Evolutionary conservation across 768 basidiomycete species (phyloP).

Genomic region (Amanita jacksonii): DNA sequence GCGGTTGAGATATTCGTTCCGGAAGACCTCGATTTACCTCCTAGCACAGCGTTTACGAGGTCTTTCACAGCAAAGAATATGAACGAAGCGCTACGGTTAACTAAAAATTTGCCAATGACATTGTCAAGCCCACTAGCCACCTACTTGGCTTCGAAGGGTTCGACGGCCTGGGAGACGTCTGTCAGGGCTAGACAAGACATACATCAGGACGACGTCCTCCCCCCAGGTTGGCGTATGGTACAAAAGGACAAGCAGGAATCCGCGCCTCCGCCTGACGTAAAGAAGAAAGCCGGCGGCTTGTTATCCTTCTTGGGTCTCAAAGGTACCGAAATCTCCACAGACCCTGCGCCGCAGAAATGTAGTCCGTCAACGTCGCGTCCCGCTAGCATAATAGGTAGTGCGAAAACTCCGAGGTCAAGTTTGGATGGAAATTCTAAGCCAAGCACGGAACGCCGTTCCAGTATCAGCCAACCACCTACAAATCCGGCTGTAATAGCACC

Average conservation of each 20-base stretch:
- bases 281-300: constrained; percentile 51
- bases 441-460: constrained; percentile 6
- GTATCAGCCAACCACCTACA: constrained; percentile 1
- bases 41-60: constrained; percentile 38
- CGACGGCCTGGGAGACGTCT: constrained; percentile 66
- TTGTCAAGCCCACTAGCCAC: constrained; percentile 59
- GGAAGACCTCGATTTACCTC: constrained; percentile 39
- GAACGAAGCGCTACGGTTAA: constrained; percentile 52
- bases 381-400: constrained; percentile 7
- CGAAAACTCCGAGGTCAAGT: constrained; percentile 12
- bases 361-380: constrained; percentile 5
- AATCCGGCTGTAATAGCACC: not conserved
- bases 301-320: constrained; percentile 64
- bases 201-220: constrained; percentile 45
- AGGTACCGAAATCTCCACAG: constrained; percentile 12
- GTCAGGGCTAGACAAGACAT: constrained; percentile 44
- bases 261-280: constrained; percentile 24
- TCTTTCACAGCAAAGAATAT: constrained; percentile 51
- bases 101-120: constrained; percentile 46
- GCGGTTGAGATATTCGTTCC: constrained; percentile 39
- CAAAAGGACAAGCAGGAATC: constrained; percentile 40
- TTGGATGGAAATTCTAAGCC: constrained; percentile 11
- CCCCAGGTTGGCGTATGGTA: constrained; percentile 65
- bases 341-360: constrained; percentile 15
- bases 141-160: constrained; percentile 61